Percentiles rank a stretch among this genome's conserved stretches.
Conservation (phyloP, 805 yeast species). For the Yamadazyma tumulicola region DNA sequence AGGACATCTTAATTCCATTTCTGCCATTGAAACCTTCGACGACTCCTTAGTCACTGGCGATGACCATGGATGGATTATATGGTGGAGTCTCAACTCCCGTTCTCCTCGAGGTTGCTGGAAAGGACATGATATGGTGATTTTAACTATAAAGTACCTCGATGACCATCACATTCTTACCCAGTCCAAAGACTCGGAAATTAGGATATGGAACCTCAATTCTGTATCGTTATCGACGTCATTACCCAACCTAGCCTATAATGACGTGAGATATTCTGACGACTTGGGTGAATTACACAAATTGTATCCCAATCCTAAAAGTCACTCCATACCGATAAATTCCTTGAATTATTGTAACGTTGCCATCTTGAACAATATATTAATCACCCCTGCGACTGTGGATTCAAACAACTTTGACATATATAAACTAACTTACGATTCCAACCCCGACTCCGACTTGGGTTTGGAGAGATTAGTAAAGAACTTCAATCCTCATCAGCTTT, state of each 20-base stretch:
- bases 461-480: constrained; percentile 30
- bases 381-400: constrained; percentile 63
- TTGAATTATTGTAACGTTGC: constrained; percentile 71
- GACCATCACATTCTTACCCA: constrained; percentile 48
- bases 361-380: constrained; percentile 25
- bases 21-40: constrained; percentile 6
- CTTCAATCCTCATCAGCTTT: constrained; percentile 22
- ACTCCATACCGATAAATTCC: constrained; percentile 66
- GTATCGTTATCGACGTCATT: constrained; percentile 3
- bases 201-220: constrained; percentile 39
- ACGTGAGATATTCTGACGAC: constrained; percentile 13
- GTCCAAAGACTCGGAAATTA: constrained; percentile 58
- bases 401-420: constrained; percentile 68
- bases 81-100: constrained; percentile 61
- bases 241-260: constrained; percentile 12
- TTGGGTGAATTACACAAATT: constrained; percentile 20
- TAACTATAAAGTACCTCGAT: constrained; percentile 40
- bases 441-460: constrained; percentile 5
- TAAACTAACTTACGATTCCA: constrained; percentile 21
- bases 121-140: constrained; percentile 52
- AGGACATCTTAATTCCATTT: constrained; percentile 12
- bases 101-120: constrained; percentile 58
- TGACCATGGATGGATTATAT: constrained; percentile 55
- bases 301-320: constrained; percentile 11
- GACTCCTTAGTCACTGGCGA: constrained; percentile 50